Evolutionary conservation across 768 basidiomycete genomes (phyloP).

Genomic region (Mycena vitilis): DNA sequence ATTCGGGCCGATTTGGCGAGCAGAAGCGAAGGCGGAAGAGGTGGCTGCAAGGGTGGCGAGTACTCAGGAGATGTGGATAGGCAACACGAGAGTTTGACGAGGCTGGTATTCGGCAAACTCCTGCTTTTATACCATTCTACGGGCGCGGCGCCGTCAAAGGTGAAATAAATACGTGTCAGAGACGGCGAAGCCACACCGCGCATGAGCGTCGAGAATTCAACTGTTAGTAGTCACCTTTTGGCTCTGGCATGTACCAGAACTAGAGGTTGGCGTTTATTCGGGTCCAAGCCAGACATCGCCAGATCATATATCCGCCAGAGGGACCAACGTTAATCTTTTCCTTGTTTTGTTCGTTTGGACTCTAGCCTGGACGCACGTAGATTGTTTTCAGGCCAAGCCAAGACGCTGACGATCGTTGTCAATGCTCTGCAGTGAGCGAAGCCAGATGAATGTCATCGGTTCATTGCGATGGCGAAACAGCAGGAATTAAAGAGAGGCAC

Average conservation of each 20-base stretch:
- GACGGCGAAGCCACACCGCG: conserved; percentile 5
- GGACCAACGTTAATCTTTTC: no score
- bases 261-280: no score
- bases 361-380: no score
- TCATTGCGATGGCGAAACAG: not conserved
- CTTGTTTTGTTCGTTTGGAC: no score
- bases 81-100: not conserved
- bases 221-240: not conserved
- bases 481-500: no score
- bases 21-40: conserved; percentile 1
- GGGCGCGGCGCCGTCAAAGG: not conserved
- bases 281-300: no score
- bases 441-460: not conserved
- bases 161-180: not conserved
- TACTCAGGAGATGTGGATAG: conserved; percentile 5
- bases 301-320: no score
- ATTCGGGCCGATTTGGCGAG: conserved; percentile 19
- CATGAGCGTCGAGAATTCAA: not conserved
- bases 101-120: not conserved
- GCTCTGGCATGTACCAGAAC: no score
- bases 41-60: not conserved
- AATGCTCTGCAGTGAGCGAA: not conserved
- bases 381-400: no score
- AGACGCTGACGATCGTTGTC: conserved; percentile 4
- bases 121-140: not conserved